Base-by-base conservation (phyloP, 1,284 basidiomycete species). In the Melanopsichium pennsylvanicum region DNA sequence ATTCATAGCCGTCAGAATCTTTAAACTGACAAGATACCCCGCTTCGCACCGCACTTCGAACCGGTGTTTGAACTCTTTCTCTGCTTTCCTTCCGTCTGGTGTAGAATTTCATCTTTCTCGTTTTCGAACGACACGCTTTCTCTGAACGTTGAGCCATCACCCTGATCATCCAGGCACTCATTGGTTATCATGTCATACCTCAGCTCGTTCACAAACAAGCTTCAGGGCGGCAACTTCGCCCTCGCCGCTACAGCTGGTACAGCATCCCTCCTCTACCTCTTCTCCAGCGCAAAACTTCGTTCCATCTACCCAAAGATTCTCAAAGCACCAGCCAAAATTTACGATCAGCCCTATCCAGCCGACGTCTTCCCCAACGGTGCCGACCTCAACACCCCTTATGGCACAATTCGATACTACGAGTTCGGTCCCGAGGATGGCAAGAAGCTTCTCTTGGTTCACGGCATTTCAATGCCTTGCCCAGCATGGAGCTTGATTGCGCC, bases 401-500 rank as follows among this genome's bases (percentile, higher is more conserved):
- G 64, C 13, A 40, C 31, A 15, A 59, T 69, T 39, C 58, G 47
- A 27, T 70, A 70, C 55, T 80, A 78, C 56, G 59, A 67, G 38
- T 69, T 62, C 16, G 64, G 64, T 1, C 78, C 78, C 16, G 71
- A 63, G 27, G 48, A 66, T n/a, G 66, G 66, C 39, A 63, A 71
- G 39, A 71, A 67, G 50, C 78, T 78, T 35, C 34, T 80, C 9
- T 60, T 78, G 21, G 74, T 78, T 0, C 78, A 80, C 39, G 78
- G 78, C 42, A 72, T 68, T 19, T 69, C 64, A 3, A 70, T 63
- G 3, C 68, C 68, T n/a, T 51, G 41, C 12, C 68, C 68, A 9
- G 61, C 55, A 0, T 70, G 68, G 68, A 48, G 45, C 15, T 35
- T 47, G 12, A 39, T 70, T 35, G 48, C 51, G 4, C 51, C 56